Conservation (phyloP, 345 rosid species). For the Linum trigynum region DNA sequence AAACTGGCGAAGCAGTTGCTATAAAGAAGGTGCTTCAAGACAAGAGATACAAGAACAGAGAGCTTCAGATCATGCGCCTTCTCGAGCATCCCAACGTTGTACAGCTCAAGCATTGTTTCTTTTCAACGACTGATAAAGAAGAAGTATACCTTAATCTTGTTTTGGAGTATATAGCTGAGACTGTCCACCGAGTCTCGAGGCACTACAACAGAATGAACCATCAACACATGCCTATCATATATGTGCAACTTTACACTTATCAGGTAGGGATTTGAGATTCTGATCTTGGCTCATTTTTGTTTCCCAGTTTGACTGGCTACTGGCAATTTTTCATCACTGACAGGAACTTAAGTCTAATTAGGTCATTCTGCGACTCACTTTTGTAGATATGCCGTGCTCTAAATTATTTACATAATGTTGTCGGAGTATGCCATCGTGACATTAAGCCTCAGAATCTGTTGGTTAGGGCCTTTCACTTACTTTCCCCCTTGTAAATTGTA, state of each 20-base stretch:
- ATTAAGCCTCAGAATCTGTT: conserved; percentile 94
- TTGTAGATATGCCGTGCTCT: conserved; percentile 86
- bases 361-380: conserved; percentile 9
- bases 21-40: conserved; percentile 93
- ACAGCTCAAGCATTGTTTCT: conserved; percentile 80
- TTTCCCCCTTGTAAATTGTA: not conserved
- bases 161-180: conserved; percentile 80
- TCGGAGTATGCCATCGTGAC: conserved; percentile 96
- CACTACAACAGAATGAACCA: conserved; percentile 58
- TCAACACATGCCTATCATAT: conserved; percentile 47
- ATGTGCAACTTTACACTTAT: conserved; percentile 65
- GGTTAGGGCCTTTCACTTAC: conserved; percentile 33
- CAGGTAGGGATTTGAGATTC: conserved; percentile 37
- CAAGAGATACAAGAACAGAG: conserved; percentile 95
- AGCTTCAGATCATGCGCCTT: conserved; percentile 88
- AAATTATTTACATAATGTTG: conserved; percentile 78
- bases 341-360: not conserved
- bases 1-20: conserved; percentile 75
- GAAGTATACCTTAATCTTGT: conserved; percentile 94
- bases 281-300: not conserved
- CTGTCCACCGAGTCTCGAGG: conserved; percentile 76
- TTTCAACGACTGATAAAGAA: conserved; percentile 81
- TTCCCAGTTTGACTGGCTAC: not conserved
- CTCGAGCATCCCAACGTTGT: conserved; percentile 83
- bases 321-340: conserved; percentile 1